Evolutionary conservation across 257 asterid species (phyloP).

Genomic region (Verbascum thapsus): DNA sequence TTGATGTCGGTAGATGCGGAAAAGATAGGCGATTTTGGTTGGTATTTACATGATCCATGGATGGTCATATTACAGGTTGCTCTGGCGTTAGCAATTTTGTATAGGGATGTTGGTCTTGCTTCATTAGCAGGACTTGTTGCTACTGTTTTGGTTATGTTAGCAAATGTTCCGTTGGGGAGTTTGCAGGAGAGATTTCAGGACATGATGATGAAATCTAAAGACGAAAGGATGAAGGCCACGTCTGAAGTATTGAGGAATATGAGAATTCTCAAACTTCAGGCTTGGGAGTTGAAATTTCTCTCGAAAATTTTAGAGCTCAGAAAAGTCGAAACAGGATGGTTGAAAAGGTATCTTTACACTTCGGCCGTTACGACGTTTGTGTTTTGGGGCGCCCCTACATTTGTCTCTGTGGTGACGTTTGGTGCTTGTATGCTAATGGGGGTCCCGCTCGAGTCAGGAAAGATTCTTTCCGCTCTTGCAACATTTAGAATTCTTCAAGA

Average conservation of each 20-base stretch:
- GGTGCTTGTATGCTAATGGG: slow-evolving; percentile 77
- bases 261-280: slow-evolving; percentile 92
- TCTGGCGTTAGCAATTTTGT: slow-evolving; percentile 63
- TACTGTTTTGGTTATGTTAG: slow-evolving; percentile 68
- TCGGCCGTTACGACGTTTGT: slow-evolving; percentile 52
- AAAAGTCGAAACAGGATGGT: slow-evolving; percentile 68
- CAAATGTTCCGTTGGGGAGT: slow-evolving; percentile 67
- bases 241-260: slow-evolving; percentile 90
- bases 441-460: slow-evolving; percentile 85
- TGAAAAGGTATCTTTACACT: slow-evolving; percentile 60
- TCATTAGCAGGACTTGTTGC: slow-evolving; percentile 63
- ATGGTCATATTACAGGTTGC: slow-evolving; percentile 61
- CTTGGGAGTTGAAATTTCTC: slow-evolving; percentile 89
- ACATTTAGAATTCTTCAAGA: slow-evolving; percentile 89
- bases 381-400: slow-evolving; percentile 82
- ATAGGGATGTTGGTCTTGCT: slow-evolving; percentile 78
- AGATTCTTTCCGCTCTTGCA: slow-evolving; percentile 84
- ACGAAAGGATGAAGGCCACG: slow-evolving; percentile 82
- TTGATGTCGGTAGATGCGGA: slow-evolving; percentile 89
- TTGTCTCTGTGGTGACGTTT: slow-evolving; percentile 72
- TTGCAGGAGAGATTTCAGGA: slow-evolving; percentile 74
- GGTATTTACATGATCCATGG: slow-evolving; percentile 95
- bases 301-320: slow-evolving; percentile 62
- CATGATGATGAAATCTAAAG: slow-evolving; percentile 74
- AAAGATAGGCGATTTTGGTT: slow-evolving; percentile 74